Percentiles rank a stretch among this genome's conserved stretches.
Conservation (phyloP, 2,329 filamentous ascomycete genomes). For the Xylaria arbuscula region DNA sequence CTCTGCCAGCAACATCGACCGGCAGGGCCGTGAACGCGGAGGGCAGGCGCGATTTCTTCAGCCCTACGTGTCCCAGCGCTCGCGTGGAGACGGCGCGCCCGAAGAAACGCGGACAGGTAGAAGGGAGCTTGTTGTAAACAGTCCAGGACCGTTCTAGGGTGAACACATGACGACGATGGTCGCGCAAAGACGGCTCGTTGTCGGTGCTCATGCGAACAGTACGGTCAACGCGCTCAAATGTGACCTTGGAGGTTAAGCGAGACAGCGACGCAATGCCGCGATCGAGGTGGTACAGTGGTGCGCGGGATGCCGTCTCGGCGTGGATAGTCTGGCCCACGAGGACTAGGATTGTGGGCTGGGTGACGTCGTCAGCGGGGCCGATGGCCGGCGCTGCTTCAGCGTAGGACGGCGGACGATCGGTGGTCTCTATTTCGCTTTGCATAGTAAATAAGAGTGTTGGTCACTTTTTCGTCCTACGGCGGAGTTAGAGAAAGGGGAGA, state of each 20-base stretch:
- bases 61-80: slow-evolving; percentile 26
- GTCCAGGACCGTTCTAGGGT: slow-evolving; percentile 28
- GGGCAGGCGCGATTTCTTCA: slow-evolving; percentile 31
- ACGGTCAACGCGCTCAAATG: slow-evolving; percentile 28
- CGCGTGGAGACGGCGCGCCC: slow-evolving; percentile 21
- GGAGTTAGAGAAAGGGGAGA: background rate
- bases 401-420: slow-evolving; percentile 19
- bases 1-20: slow-evolving; percentile 17
- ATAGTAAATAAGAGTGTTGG: slow-evolving; percentile 3
- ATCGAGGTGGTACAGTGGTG: slow-evolving; percentile 34
- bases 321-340: slow-evolving; percentile 62
- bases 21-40: slow-evolving; percentile 22
- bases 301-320: slow-evolving; percentile 49
- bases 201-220: slow-evolving; percentile 14
- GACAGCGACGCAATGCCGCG: slow-evolving; percentile 33
- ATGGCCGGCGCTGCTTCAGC: slow-evolving; percentile 4
- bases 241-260: slow-evolving; percentile 18
- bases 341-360: slow-evolving; percentile 36
- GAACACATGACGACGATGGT: slow-evolving; percentile 24
- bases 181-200: slow-evolving; percentile 18
- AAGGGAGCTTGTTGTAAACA: slow-evolving; percentile 17
- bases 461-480: background rate
- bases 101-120: slow-evolving; percentile 21
- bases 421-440: background rate
- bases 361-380: slow-evolving; percentile 17